Evolutionary conservation across 257 asterid genomes (phyloP), one percentile per base, ranked within the genome.

Genomic region (Solanum ossicruentum): DNA sequence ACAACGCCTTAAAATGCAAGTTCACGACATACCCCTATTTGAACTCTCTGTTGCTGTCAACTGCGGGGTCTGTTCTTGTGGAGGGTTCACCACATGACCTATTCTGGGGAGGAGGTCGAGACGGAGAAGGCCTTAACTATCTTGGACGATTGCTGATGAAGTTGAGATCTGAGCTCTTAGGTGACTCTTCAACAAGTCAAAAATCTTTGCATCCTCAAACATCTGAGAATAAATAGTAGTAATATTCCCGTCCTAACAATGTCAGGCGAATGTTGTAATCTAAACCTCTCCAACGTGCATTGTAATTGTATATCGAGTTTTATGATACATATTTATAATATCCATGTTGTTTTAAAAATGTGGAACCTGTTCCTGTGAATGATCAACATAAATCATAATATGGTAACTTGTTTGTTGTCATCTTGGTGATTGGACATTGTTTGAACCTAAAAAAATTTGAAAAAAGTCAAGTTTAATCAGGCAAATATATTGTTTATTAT

Each of bases 31-130:
- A 95, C 86, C 95, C 97, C 3, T 84, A 93, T 83, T 83, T 95
- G 58, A 88, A 85, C 1, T 93, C 97, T 16, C 85, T 96, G 98
- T 91, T 96, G 83, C 90, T 93, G 32, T 92, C 96, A 7, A 96
- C 97, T 8, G 92, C 86, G 56, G 99, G 98, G 23, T 93, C 95
- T n/a, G 98, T 95, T 82, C 94, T 96, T 1, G 98, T 96, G 60
- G 99, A 96, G 87, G 95, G 97, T 45, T 95, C 99, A 13, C 99
- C 99, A 1, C 98, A 95, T 85, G 98, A 96, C 86, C 92, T 93
- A 84, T 96, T 96, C 85, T 96, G 99, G 98, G 99, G 99, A 32
- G 99, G 99, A 43, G 98, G 99, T 16, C 92, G 99, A 70, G 98
- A 96, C n/a, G 98, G 98, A 12, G 99, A 96, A 90, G 99, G 99